Base-by-base conservation (phyloP, 1,284 basidiomycete species). In the Microbotryum lychnidis-dioicae region DNA sequence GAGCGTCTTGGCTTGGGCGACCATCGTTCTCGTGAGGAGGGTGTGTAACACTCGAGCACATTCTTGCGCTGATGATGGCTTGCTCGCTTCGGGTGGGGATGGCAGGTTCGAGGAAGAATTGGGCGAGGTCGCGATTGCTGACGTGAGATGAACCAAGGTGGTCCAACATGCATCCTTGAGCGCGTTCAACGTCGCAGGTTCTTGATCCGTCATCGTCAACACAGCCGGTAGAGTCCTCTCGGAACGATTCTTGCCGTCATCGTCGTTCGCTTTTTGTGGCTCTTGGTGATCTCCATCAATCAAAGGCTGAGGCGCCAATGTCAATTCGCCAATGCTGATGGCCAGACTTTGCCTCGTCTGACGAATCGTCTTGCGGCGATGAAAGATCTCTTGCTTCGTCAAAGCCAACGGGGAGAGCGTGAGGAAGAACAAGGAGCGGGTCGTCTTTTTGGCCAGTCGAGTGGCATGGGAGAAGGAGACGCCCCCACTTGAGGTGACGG, bases 361-460 rank as follows among this genome's bases (percentile, higher is more conserved):
- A 20, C 61, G 53, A 42, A 73, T 53, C 21, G 51, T 42, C 12
- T 57, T 50, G 4, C 69, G 57, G 18, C 64, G 62, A 18, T 64
- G 58, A 1, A 63, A 54, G 21, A 70, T 66, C 47, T 73, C 71
- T 29, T 72, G 69, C n/a, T 65, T 46, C 4, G 70, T 68, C 12
- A 73, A 62, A 0, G 65, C 50, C 50, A 71, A 62, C 4, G 71
- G 71, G 2, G 68, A 70, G 8, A 71, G 60, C 2, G 68, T 66
- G 27, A 72, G 63, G 56, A 72, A 66, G 56, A 71, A 55, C 47
- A 70, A 55, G 10, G 64, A 65, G 2, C 71, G 60, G 3, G 65
- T 58, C 12, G 64, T 63, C 6, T 50, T 51, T 16, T 60, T 42
- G 12, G 56, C 58, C 37, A 66, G 58, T 20, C 56, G 53, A 29